Evolutionary conservation across 495 filamentous ascomycete genomes (phyloP), one percentile per base, ranked within the genome.

Genomic region (Aspergillus asperescens): DNA sequence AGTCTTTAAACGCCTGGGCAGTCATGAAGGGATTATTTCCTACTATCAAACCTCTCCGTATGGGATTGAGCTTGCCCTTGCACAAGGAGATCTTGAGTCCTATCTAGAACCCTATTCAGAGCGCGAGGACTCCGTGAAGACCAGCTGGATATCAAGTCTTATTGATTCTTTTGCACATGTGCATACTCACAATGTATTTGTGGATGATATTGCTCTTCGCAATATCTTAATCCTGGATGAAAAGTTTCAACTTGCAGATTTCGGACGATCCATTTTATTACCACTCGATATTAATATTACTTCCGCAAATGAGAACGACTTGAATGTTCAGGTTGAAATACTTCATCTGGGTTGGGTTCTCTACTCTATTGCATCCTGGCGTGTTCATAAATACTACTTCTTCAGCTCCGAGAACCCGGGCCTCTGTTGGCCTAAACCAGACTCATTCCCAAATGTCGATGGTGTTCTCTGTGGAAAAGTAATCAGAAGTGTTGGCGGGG

Each of bases 341-440:
- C 44, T 62, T 1, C 49, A 62, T 45, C 52, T 62, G 52, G 40
- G 52, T 35, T 59, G 52, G 52, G 24, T 59, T 23, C 48, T 62
- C 16, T 62, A 62, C 48, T 62, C 59, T 34, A 56, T 54, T 51
- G 20, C 56, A 15, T 54, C 53, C 23, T 62, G 45, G 56, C 22
- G 25, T 20, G 49, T 62, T 12, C 34, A 56, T 29, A 62, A 56
- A 22, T 58, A 62, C 43, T 58, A 58, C 44, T 58, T 58, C 38
- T 58, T 58, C 10, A 19, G 18, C 19, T 23, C 47, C 7, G 58
- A 61, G 55, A 56, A 58, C 10, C 45, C 50, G 15, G 50, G 54
- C 19, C 39, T 54, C 5, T 46, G 38, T 52, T 55, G 47, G 47
- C 58, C 58, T 34, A 50, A 35, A n/a, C n/a, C n/a, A n/a, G n/a